Percentiles rank a stretch among this genome's conserved stretches.
Conservation (phyloP, 2,329 filamentous ascomycete species). For the Ophiocordyceps camponoti-leonardi region DNA sequence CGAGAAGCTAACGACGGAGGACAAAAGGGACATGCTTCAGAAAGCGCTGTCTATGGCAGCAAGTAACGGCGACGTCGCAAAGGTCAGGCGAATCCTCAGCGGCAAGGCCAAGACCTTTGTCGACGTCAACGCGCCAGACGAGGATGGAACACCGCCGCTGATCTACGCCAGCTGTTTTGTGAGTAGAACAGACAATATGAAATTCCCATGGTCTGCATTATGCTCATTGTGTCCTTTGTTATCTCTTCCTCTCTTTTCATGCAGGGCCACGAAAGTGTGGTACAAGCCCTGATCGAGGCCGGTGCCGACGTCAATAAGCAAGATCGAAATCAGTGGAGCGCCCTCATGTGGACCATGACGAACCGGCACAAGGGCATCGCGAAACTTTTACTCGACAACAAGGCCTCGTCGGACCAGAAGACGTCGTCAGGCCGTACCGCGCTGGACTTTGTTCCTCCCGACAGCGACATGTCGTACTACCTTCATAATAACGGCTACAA, state of each 20-base stretch:
- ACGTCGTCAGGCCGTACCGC: constrained; percentile 87
- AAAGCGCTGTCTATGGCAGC: constrained; percentile 86
- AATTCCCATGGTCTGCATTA: background rate
- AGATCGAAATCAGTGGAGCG: constrained; percentile 93
- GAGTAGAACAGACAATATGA: constrained; percentile 14
- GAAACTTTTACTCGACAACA: constrained; percentile 79
- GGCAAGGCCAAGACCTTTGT: constrained; percentile 61
- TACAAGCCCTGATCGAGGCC: constrained; percentile 65
- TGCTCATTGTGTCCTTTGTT: constrained; percentile 2
- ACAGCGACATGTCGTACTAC: constrained; percentile 94
- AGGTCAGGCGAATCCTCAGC: constrained; percentile 57
- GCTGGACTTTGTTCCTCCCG: constrained; percentile 86
- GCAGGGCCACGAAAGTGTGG: constrained; percentile 77
- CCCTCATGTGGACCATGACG: constrained; percentile 99
- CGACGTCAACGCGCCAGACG: constrained; percentile 74
- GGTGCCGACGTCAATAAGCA: constrained; percentile 84
- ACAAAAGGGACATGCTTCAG: constrained; percentile 72
- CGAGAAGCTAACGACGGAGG: constrained; percentile 51
- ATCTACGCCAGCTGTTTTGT: constrained; percentile 98
- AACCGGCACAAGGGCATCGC: constrained; percentile 94
- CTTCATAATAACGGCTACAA: constrained; percentile 86
- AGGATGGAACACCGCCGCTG: constrained; percentile 88
- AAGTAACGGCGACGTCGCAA: constrained; percentile 81
- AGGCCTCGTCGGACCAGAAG: constrained; percentile 88
- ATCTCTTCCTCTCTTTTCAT: background rate